Base-by-base conservation (phyloP, 1,284 basidiomycete genomes). In the Ustilago loliicola region DNA sequence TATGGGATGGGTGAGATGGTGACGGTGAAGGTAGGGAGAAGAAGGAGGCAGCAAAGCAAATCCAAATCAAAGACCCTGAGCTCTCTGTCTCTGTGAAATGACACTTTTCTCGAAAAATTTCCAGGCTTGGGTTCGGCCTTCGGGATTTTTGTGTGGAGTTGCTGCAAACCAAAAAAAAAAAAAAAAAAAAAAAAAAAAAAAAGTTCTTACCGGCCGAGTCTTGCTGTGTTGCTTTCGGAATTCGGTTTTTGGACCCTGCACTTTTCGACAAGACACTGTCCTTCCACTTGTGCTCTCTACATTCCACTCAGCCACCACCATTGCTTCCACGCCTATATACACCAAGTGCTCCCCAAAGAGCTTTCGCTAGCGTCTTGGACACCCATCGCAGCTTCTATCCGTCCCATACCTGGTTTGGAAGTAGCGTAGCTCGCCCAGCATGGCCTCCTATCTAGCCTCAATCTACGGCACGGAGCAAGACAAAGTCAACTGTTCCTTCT, bases 401-500 rank as follows among this genome's bases (percentile, higher is more conserved):
- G n/a, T n/a, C n/a, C n/a, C n/a, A n/a, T n/a, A n/a, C n/a, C n/a
- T n/a, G n/a, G n/a, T n/a, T n/a, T n/a, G n/a, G n/a, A n/a, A n/a
- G n/a, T 21, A 21, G 42, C n/a, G 21, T 23, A 9, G 7, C 34
- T 17, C 21, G 36, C 23, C 60, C 68, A 68, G 23, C 17, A 75
- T 78, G 75, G 71, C 80, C 3, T 73, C 80, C 23, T 79, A 77
- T 42, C 61, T 80, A 21, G 82, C 82, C 34, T 78, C 74, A 52
- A 84, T 84, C 66, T 84, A 84, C 62, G 83, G 84, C 45, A 85
- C 82, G 74, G 94, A 95, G 87, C 94, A 95, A 87, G 94, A 95
- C 86, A 92, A 94, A 81, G 94, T 95, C 69, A 96, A 96, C 84
- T 96, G 94, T 86, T 95, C 94, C 2, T 96, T 96, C 88, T 96